Percentiles rank a stretch among this genome's conserved stretches.
phyloP scores from a whole-genome alignment of 306 rosid species.

The Cercis canadensis region DNA sequence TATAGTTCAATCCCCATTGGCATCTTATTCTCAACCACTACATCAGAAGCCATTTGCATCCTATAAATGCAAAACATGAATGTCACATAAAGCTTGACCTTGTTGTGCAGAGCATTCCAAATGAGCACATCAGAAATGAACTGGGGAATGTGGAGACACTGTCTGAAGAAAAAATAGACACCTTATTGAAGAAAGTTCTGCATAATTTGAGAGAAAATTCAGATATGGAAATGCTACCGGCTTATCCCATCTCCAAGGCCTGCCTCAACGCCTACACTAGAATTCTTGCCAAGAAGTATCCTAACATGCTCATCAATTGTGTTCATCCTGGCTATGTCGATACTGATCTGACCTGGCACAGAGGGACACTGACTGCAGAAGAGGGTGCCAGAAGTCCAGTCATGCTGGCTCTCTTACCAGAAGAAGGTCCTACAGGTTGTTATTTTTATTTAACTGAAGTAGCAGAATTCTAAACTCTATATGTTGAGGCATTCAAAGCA shows the following conservation, averaged over 20 bases:
- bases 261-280: conserved; percentile 61
- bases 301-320: conserved; percentile 57
- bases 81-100: too few species aligned
- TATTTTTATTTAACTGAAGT: conserved; percentile 53
- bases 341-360: conserved; percentile 59
- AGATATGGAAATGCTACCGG: conserved; percentile 64
- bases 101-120: conserved; percentile 58
- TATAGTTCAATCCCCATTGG: too few species aligned
- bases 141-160: conserved; percentile 46
- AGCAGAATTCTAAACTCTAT: conserved; percentile 41
- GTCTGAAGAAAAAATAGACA: conserved; percentile 61
- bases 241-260: conserved; percentile 60
- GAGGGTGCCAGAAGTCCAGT: conserved; percentile 62
- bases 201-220: conserved; percentile 48
- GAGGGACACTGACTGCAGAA: conserved; percentile 45
- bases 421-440: conserved; percentile 55
- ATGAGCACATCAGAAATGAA: conserved; percentile 52
- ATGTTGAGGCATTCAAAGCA: too few species aligned
- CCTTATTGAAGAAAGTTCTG: conserved; percentile 44
- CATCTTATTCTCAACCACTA: neutral
- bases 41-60: neutral
- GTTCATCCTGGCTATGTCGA: conserved; percentile 65
- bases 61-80: neutral
- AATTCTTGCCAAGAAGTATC: conserved; percentile 53
- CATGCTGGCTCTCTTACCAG: conserved; percentile 52